A percentile compares a stretch with the other conserved stretches of the same genome.
These are phyloP conservation scores for Pichia occidentalis DNA, from an alignment of 805 yeast species.

Conservation along the genomic window DNA sequence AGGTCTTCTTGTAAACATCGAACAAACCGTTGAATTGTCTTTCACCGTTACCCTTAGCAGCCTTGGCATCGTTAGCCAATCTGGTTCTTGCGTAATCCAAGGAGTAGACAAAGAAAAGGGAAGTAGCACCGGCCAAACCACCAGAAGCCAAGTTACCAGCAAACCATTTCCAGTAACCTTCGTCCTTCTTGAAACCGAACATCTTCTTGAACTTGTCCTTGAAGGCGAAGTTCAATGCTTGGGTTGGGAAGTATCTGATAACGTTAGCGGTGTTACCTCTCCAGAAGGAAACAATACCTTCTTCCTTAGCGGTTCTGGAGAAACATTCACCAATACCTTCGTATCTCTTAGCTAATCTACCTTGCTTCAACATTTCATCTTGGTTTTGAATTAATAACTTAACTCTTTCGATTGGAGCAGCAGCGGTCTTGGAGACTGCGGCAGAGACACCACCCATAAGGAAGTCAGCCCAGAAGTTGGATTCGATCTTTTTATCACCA, in stretches of 20 bases:
- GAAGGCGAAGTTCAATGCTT: constrained; percentile 97
- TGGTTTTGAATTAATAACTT: constrained; percentile 95
- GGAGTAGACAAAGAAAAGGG: constrained; percentile 89
- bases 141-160: constrained; percentile 98
- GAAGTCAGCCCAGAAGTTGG: constrained; percentile 59
- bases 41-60: constrained; percentile 66
- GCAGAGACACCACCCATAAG: constrained; percentile 99
- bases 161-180: constrained; percentile 88
- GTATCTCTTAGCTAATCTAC: constrained; percentile 82
- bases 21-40: constrained; percentile 96
- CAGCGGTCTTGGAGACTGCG: constrained; percentile 96
- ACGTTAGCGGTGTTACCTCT: constrained; percentile 99
- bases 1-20: constrained; percentile 94
- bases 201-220: constrained; percentile 93
- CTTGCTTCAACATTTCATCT: constrained; percentile 97
- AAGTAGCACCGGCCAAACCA: constrained; percentile 98
- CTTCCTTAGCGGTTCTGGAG: constrained; percentile 89
- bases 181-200: constrained; percentile 96
- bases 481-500: constrained; percentile 29
- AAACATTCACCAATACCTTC: constrained; percentile 90
- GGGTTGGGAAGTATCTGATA: constrained; percentile 98
- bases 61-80: constrained; percentile 97
- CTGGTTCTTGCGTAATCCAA: constrained; percentile 98
- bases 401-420: constrained; percentile 97
- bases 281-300: constrained; percentile 94